Evolutionary conservation across 2,329 filamentous ascomycete species (phyloP).

Genomic region (Aspergillus novoparasiticus): DNA sequence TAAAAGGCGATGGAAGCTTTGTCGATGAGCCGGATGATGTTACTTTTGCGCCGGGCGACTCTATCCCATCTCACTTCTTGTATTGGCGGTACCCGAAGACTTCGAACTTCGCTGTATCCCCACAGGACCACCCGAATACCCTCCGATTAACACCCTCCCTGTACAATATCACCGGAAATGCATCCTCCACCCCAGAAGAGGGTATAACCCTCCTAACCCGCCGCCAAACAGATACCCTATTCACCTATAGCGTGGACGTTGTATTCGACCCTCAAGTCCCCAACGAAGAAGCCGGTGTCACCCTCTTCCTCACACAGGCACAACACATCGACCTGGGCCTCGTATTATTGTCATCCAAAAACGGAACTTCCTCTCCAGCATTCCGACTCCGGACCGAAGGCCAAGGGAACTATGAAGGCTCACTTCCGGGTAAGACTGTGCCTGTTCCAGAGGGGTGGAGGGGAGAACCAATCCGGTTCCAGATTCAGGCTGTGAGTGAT

Average conservation of each 20-base stretch:
- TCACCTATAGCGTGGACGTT: slow-evolving; percentile 10
- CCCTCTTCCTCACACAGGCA: slow-evolving; percentile 5
- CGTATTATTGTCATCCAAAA: not conserved
- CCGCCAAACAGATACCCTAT: slow-evolving; percentile 8
- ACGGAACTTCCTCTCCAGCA: not conserved
- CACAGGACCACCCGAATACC: not conserved
- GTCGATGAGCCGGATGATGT: not conserved
- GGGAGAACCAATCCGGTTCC: not conserved
- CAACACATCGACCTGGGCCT: slow-evolving; percentile 11
- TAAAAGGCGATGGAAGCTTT: not conserved
- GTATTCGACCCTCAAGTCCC: not conserved
- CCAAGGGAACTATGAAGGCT: not conserved
- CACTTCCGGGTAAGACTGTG: not conserved
- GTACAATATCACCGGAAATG: not conserved
- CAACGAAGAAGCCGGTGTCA: slow-evolving; percentile 9
- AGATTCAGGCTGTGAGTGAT: slow-evolving; percentile 4
- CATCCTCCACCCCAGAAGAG: not conserved
- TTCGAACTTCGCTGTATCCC: not conserved
- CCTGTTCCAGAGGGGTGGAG: not conserved
- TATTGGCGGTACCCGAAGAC: slow-evolving; percentile 4
- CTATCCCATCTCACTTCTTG: slow-evolving; percentile 3
- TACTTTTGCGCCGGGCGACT: not conserved
- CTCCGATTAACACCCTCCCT: slow-evolving; percentile 1
- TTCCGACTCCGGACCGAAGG: slow-evolving; percentile 5
- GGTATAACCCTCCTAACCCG: not conserved